These are phyloP conservation scores for Adansonia rubrostipa DNA, from an alignment of 441 rosid genomes.

Conservation along the genomic window DNA sequence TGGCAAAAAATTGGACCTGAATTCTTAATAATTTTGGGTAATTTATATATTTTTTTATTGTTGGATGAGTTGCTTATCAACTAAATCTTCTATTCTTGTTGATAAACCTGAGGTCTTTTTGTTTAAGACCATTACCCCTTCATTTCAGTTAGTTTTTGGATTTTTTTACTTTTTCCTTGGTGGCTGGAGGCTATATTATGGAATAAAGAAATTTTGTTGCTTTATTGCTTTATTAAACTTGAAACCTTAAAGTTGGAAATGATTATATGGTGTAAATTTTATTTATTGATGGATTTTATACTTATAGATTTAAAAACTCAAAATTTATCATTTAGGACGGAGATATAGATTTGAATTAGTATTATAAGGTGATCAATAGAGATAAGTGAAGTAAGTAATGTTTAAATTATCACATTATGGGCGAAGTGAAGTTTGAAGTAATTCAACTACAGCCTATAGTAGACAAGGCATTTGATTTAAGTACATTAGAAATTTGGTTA, in stretches of 20 bases:
- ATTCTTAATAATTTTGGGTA: constrained; percentile 87
- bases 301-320: not conserved
- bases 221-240: not conserved
- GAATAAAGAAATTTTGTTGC: not conserved
- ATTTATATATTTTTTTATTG: constrained; percentile 74
- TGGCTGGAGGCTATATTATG: not conserved
- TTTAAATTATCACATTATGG: not conserved
- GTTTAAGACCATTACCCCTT: constrained; percentile 80
- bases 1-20: constrained; percentile 96
- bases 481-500: not conserved
- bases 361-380: not conserved
- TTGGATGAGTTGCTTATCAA: constrained; percentile 88
- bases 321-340: not conserved
- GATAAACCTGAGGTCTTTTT: constrained; percentile 82
- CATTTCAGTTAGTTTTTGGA: constrained; percentile 52
- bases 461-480: not conserved
- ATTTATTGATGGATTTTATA: not conserved
- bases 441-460: not conserved
- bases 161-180: not conserved
- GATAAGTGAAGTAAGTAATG: not conserved
- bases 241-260: not conserved
- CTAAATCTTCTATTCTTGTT: constrained; percentile 78
- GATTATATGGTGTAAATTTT: not conserved
- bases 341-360: not conserved
- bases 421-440: not conserved